These are phyloP conservation scores for Acrodontium crateriforme DNA, from an alignment of 2,329 filamentous ascomycete genomes.

Conservation along the genomic window DNA sequence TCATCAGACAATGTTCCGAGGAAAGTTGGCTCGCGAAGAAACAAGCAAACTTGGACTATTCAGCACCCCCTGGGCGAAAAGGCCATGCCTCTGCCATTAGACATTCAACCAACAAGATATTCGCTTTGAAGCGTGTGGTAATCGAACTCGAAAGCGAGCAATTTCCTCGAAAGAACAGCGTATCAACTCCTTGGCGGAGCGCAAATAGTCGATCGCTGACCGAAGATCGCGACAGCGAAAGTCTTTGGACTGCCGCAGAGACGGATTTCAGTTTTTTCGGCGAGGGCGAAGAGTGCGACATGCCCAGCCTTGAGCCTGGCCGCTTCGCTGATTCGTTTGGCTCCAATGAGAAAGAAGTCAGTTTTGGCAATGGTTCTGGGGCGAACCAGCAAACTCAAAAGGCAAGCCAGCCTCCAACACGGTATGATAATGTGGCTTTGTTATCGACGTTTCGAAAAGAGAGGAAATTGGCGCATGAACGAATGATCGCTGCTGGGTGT, in stretches of 20 bases:
- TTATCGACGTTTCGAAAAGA: slow-evolving; percentile 41
- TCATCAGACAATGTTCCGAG: slow-evolving; percentile 43
- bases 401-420: slow-evolving; percentile 3
- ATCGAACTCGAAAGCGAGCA: slow-evolving; percentile 38
- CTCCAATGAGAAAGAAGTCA: slow-evolving; percentile 14
- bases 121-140: slow-evolving; percentile 41
- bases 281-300: slow-evolving; percentile 36
- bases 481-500: slow-evolving; percentile 18
- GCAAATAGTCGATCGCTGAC: slow-evolving; percentile 40
- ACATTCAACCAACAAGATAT: slow-evolving; percentile 26
- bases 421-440: slow-evolving; percentile 39
- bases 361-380: slow-evolving; percentile 3
- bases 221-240: slow-evolving; percentile 45
- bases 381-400: no score
- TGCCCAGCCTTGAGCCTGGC: slow-evolving; percentile 15
- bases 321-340: slow-evolving; percentile 6
- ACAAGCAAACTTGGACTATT: slow-evolving; percentile 42
- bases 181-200: slow-evolving; percentile 31
- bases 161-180: slow-evolving; percentile 8
- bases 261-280: slow-evolving; percentile 44
- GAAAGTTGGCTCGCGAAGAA: slow-evolving; percentile 39
- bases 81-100: slow-evolving; percentile 35
- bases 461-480: slow-evolving; percentile 37
- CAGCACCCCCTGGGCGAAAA: slow-evolving; percentile 42
- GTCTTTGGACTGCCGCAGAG: slow-evolving; percentile 44